These are phyloP conservation scores for Cornus controversa DNA, from an alignment of 148 eudicot species.

Conservation along the genomic window DNA sequence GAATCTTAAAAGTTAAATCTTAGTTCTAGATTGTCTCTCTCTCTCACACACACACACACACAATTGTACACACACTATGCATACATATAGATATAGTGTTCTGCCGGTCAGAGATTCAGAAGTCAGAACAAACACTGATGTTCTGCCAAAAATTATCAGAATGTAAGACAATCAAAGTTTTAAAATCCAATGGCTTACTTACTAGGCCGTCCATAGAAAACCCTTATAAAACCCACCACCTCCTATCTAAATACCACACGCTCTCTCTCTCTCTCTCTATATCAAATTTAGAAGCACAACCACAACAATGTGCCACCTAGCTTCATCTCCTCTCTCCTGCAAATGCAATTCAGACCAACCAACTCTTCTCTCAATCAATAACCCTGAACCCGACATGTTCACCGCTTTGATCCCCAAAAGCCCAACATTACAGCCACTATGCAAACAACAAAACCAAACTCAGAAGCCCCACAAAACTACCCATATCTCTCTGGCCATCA, in stretches of 20 bases:
- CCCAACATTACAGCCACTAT: slow-evolving; percentile 10
- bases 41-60: too few species aligned
- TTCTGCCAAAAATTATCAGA: too few species aligned
- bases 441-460: slow-evolving; percentile 5
- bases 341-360: slow-evolving; percentile 4
- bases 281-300: slow-evolving; percentile 7
- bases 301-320: slow-evolving; percentile 25
- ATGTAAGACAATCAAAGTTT: too few species aligned
- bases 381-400: slow-evolving; percentile 17
- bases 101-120: too few species aligned
- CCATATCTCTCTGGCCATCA: slow-evolving; percentile 21
- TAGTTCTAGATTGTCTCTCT: too few species aligned
- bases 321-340: slow-evolving; percentile 14
- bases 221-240: neutral
- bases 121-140: too few species aligned
- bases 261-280: slow-evolving; percentile 9
- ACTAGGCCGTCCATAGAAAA: slow-evolving; percentile 2
- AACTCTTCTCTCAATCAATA: neutral
- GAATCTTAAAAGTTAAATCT: too few species aligned
- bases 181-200: neutral
- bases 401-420: slow-evolving; percentile 26
- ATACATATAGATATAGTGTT: too few species aligned
- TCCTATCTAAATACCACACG: neutral
- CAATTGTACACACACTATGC: too few species aligned
- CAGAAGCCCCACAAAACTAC: slow-evolving; percentile 3